Percentiles rank a stretch among this genome's conserved stretches.
Conservation (phyloP, 2,329 filamentous ascomycete species). For the Apiospora phragmitis region DNA sequence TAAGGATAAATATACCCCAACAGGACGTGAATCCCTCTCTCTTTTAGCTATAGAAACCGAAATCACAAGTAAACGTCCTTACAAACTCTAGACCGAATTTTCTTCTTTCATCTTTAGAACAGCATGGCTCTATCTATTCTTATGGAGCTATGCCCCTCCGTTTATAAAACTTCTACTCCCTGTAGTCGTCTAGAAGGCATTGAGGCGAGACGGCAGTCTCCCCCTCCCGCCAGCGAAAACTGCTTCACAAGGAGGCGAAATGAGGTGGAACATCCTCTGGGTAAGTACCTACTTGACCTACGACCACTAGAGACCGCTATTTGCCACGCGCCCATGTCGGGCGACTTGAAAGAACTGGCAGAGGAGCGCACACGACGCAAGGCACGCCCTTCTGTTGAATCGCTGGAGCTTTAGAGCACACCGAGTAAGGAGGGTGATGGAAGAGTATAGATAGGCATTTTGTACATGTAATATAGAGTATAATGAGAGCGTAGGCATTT, state of each 20-base stretch:
- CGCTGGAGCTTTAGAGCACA: not conserved
- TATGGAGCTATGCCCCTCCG: not conserved
- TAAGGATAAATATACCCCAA: not conserved
- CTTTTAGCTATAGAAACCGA: not conserved
- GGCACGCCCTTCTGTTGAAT: no score
- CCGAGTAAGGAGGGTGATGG: not conserved
- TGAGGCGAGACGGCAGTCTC: not conserved
- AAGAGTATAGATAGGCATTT: not conserved
- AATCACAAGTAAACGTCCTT: not conserved
- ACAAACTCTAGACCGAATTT: not conserved
- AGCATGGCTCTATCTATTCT: not conserved
- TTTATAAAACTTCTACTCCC: not conserved
- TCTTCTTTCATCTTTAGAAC: not conserved
- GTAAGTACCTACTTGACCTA: not conserved
- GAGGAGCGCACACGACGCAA: not conserved
- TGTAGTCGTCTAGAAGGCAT: not conserved
- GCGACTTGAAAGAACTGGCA: not conserved
- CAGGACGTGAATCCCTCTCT: not conserved
- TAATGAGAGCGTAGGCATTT: no score
- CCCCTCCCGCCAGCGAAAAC: not conserved
- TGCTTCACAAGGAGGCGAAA: not conserved
- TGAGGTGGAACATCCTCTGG: not conserved
- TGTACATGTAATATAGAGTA: no score
- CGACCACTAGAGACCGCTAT: not conserved
- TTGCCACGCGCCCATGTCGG: not conserved